Evolutionary conservation across 257 asterid species (phyloP).

Genomic region (Rubia yunnanensis): DNA sequence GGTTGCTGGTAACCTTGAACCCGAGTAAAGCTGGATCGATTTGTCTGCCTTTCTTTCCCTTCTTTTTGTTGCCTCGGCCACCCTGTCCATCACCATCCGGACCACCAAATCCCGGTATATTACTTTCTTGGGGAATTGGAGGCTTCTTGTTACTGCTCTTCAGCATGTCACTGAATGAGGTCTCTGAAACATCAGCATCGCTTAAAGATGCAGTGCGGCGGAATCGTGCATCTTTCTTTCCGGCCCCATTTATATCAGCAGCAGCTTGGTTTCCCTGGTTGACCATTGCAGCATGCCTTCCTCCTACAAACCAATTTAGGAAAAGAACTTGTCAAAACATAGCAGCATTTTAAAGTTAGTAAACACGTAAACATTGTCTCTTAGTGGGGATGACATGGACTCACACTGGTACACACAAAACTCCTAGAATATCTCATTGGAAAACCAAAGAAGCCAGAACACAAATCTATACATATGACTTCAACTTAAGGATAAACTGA

Average conservation of each 20-base stretch:
- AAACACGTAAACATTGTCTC: neutral
- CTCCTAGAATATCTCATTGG: too few relatives aligned
- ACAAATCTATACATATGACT: neutral
- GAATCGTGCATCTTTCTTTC: slow-evolving; percentile 53
- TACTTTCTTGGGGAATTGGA: slow-evolving; percentile 47
- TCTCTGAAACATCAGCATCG: slow-evolving; percentile 70
- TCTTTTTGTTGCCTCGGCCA: slow-evolving; percentile 61
- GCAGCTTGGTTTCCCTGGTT: slow-evolving; percentile 31
- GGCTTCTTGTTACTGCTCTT: slow-evolving; percentile 68
- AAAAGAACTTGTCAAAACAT: neutral
- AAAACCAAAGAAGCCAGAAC: too few relatives aligned
- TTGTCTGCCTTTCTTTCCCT: slow-evolving; percentile 96
- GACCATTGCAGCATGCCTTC: slow-evolving; percentile 36
- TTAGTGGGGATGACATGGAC: too few relatives aligned
- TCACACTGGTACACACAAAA: too few relatives aligned
- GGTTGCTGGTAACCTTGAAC: slow-evolving; percentile 95
- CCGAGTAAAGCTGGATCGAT: slow-evolving; percentile 98
- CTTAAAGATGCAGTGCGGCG: slow-evolving; percentile 61
- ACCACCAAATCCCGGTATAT: slow-evolving; percentile 18
- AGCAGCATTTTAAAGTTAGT: neutral
- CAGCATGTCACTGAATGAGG: slow-evolving; percentile 96
- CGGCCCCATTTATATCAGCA: slow-evolving; percentile 26
- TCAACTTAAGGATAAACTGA: neutral
- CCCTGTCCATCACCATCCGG: slow-evolving; percentile 44
- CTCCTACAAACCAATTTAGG: slow-evolving; percentile 22